These are phyloP conservation scores for Fusarium hostae DNA, from an alignment of 2,329 filamentous ascomycete genomes.

Conservation along the genomic window DNA sequence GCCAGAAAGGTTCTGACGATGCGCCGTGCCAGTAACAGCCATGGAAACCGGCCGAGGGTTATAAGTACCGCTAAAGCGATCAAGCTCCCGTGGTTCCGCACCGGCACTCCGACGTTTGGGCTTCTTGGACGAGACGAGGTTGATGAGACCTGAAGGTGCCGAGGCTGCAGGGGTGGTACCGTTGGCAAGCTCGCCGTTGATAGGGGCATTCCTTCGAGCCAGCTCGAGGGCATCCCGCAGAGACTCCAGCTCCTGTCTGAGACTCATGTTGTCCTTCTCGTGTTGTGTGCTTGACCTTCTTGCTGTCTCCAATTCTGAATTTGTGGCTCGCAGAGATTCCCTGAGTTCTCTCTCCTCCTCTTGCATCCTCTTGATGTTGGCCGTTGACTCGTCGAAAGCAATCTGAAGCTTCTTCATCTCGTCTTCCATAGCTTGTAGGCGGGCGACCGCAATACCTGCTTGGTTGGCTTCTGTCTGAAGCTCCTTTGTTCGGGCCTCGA, in stretches of 20 bases:
- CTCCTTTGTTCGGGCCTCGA: slow-evolving; percentile 92
- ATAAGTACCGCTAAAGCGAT: slow-evolving; percentile 91
- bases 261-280: slow-evolving; percentile 85
- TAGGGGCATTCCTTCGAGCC: slow-evolving; percentile 80
- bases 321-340: slow-evolving; percentile 83
- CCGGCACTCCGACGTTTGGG: slow-evolving; percentile 94
- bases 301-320: slow-evolving; percentile 81
- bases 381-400: slow-evolving; percentile 88
- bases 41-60: slow-evolving; percentile 97
- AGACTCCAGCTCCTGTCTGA: slow-evolving; percentile 89
- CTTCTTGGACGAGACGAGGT: slow-evolving; percentile 96
- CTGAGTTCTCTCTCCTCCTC: slow-evolving; percentile 90
- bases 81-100: slow-evolving; percentile 83
- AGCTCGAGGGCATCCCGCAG: slow-evolving; percentile 92
- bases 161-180: slow-evolving; percentile 57
- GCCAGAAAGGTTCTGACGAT: slow-evolving; percentile 77
- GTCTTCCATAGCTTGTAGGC: slow-evolving; percentile 89
- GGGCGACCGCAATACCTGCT: slow-evolving; percentile 92
- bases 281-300: slow-evolving; percentile 79
- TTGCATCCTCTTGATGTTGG: slow-evolving; percentile 92
- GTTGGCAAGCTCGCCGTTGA: slow-evolving; percentile 70
- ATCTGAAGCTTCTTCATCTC: slow-evolving; percentile 93
- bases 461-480: slow-evolving; percentile 97
- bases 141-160: slow-evolving; percentile 84
- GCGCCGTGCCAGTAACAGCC: slow-evolving; percentile 77